A percentile compares a stretch with the other conserved stretches of the same genome.
Evolutionary conservation across 495 filamentous ascomycete species (phyloP).

Genomic region (Neurospora intermedia): DNA sequence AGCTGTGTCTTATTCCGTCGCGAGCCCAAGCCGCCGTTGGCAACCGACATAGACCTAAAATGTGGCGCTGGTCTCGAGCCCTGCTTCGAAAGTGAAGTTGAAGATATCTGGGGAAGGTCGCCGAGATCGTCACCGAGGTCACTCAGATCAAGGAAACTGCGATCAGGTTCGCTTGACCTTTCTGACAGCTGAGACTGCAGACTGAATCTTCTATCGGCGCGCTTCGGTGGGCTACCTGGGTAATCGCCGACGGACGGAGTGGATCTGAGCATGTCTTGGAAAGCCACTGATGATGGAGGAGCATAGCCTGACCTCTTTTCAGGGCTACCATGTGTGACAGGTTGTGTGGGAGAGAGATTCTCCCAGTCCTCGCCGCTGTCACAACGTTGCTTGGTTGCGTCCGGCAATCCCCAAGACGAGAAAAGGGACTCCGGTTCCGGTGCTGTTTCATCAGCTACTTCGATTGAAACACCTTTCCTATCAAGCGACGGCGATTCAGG

Average conservation of each 20-base stretch:
- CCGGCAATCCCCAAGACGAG: slow-evolving; percentile 7
- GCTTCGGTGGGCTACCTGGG: slow-evolving; percentile 1
- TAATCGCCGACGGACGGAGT: slow-evolving; percentile 16
- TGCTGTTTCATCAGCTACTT: not conserved
- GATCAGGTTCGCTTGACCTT: not conserved
- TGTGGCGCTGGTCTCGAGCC: slow-evolving; percentile 18
- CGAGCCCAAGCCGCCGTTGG: slow-evolving; percentile 19
- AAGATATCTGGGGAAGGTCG: slow-evolving; percentile 12
- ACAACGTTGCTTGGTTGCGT: slow-evolving; percentile 2
- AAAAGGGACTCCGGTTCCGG: slow-evolving; percentile 22
- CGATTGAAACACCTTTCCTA: not conserved
- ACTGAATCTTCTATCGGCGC: slow-evolving; percentile 10
- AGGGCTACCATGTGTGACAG: not conserved
- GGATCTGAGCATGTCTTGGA: slow-evolving; percentile 11
- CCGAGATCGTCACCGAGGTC: not conserved
- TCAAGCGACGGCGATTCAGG: slow-evolving; percentile 14
- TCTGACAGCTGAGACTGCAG: slow-evolving; percentile 10
- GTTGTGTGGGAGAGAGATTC: not conserved
- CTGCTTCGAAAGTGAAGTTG: slow-evolving; percentile 16
- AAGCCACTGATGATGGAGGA: not conserved
- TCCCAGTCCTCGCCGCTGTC: not conserved
- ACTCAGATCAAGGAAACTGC: slow-evolving; percentile 2
- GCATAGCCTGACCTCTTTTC: not conserved
- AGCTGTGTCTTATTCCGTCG: slow-evolving; percentile 51
- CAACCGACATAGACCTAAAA: slow-evolving; percentile 16